These are phyloP conservation scores for Entrophospora sp. DNA, from an alignment of 192 early-diverging fungal genomes.

Conservation along the genomic window DNA sequence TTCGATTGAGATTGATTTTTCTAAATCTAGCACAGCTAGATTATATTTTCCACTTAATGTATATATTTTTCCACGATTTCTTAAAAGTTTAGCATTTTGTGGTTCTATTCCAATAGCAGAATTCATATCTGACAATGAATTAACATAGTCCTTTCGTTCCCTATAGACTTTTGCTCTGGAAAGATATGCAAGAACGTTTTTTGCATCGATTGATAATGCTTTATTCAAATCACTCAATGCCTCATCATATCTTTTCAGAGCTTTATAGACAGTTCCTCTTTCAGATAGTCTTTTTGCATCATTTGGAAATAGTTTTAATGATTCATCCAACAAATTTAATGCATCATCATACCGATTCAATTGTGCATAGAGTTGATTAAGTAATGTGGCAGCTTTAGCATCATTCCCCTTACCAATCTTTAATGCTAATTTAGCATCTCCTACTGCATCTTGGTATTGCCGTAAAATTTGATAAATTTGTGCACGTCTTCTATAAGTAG, in stretches of 20 bases:
- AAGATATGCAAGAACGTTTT: neutral
- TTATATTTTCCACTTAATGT: neutral
- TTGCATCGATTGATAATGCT: neutral
- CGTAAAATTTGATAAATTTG: neutral
- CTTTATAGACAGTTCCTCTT: neutral
- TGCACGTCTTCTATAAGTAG: neutral
- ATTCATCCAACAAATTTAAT: neutral
- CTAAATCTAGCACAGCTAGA: neutral
- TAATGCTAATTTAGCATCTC: neutral
- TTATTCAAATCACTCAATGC: neutral
- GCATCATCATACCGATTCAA: neutral
- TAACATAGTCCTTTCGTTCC: neutral
- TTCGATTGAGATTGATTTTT: no score
- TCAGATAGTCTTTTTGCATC: neutral
- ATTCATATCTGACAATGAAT: neutral
- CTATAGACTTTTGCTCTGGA: neutral
- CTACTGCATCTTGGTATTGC: neutral
- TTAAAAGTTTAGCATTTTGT: neutral
- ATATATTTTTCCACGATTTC: neutral
- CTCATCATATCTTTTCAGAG: neutral
- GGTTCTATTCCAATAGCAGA: neutral
- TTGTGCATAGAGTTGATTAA: neutral
- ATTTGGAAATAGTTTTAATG: neutral
- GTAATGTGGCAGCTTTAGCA: neutral
- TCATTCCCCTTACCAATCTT: neutral